Evolutionary conservation across 2,329 filamentous ascomycete genomes (phyloP).

Genomic region (Helicocarpus griseus): DNA sequence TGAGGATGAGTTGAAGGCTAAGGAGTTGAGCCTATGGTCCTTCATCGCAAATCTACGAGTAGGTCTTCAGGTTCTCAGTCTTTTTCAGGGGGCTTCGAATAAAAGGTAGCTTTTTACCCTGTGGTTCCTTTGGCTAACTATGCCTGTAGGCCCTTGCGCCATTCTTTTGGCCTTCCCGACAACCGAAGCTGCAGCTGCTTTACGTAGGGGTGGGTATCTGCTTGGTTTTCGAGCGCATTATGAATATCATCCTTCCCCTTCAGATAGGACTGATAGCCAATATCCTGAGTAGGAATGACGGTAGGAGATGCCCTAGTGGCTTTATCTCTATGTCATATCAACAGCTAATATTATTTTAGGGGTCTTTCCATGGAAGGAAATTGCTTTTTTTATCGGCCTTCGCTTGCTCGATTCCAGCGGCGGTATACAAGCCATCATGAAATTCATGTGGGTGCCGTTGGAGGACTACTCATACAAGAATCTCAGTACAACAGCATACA

Average conservation of each 20-base stretch:
- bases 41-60: not conserved
- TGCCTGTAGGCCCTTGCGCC: constrained; percentile 57
- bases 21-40: not conserved
- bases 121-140: constrained; percentile 5
- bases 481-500: constrained; percentile 53
- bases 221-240: constrained; percentile 57
- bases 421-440: constrained; percentile 42
- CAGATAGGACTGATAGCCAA: constrained; percentile 74
- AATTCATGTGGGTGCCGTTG: constrained; percentile 45
- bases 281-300: constrained; percentile 45
- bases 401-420: constrained; percentile 43
- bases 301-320: constrained; percentile 15
- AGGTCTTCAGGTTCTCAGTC: not conserved
- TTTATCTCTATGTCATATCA: not conserved
- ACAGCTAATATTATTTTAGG: constrained; percentile 15
- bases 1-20: not conserved
- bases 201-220: constrained; percentile 58
- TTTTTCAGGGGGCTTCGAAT: not conserved
- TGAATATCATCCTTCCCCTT: constrained; percentile 70
- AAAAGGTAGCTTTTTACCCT: not conserved
- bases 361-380: constrained; percentile 43
- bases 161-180: constrained; percentile 65
- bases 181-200: constrained; percentile 56
- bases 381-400: constrained; percentile 42
- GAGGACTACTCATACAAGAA: constrained; percentile 49